Conservation (phyloP, 2,329 filamentous ascomycete genomes). For the Bipolaris victoriae region DNA sequence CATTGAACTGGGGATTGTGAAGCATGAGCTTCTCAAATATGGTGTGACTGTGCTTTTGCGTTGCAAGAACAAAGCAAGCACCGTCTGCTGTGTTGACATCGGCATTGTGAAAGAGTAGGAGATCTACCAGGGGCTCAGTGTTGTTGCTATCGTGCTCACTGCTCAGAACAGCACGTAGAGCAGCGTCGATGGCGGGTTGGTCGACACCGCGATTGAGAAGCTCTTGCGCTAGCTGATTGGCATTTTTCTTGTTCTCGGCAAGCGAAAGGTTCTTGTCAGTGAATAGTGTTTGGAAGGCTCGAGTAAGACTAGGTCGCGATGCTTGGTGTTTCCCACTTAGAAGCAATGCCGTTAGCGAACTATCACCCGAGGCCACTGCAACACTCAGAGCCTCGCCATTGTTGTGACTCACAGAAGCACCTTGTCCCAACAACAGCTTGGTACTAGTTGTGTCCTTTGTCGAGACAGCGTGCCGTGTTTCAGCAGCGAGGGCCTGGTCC, state of each 20-base stretch:
- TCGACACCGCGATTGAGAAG: constrained; percentile 40
- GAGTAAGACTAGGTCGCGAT: constrained; percentile 34
- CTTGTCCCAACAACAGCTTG: constrained; percentile 38
- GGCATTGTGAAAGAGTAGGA: constrained; percentile 36
- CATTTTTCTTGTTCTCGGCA: constrained; percentile 1
- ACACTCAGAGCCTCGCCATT: constrained; percentile 61
- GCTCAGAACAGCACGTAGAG: constrained; percentile 30
- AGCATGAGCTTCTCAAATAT: constrained; percentile 37
- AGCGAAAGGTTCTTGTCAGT: constrained; percentile 15
- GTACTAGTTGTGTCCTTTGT: constrained; percentile 34
- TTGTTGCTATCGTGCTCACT: constrained; percentile 13
- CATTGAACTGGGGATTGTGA: constrained; percentile 57
- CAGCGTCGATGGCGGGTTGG: constrained; percentile 36
- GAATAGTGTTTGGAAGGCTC: constrained; percentile 37
- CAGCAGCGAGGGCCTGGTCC: constrained; percentile 35
- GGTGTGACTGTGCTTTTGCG: constrained; percentile 25
- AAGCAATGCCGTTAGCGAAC: constrained; percentile 58
- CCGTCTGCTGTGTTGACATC: constrained; percentile 42
- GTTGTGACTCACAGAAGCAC: constrained; percentile 56
- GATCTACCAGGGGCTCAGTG: constrained; percentile 25
- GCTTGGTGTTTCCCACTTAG: constrained; percentile 49
- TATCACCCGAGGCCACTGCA: constrained; percentile 61
- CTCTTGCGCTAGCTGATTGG: constrained; percentile 26
- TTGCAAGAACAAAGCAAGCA: constrained; percentile 39
- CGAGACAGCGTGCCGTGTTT: constrained; percentile 29